phyloP scores from a whole-genome alignment of 2,329 filamentous ascomycete genomes.

The Fusarium multiceps region DNA sequence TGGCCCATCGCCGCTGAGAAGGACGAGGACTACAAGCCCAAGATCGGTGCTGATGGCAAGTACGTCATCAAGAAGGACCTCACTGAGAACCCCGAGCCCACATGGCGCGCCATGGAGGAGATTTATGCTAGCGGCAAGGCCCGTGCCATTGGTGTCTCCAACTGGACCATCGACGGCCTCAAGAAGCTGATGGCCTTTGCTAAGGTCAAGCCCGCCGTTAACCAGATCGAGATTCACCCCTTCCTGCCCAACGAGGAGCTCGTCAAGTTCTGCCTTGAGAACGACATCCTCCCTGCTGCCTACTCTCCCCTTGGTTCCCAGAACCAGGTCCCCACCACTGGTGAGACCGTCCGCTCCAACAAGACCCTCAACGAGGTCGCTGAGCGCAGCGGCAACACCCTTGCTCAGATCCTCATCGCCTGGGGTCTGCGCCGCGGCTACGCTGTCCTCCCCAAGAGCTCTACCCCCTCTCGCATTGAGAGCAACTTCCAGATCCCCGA shows the following conservation, averaged over 20 bases:
- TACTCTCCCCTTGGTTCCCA: constrained; percentile 74
- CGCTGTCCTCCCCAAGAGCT: constrained; percentile 76
- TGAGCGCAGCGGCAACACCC: constrained; percentile 61
- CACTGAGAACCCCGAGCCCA: constrained; percentile 51
- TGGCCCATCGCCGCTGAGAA: constrained; percentile 60
- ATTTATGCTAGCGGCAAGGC: constrained; percentile 57
- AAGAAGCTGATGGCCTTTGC: constrained; percentile 49
- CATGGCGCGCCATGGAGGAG: constrained; percentile 68
- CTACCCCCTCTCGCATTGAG: constrained; percentile 71
- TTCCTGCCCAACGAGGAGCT: constrained; percentile 61
- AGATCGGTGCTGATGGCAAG: constrained; percentile 59
- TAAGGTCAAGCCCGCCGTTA: constrained; percentile 61
- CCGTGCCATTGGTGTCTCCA: constrained; percentile 62
- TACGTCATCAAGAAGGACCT: constrained; percentile 62
- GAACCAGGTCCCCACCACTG: constrained; percentile 44
- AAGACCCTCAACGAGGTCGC: constrained; percentile 62
- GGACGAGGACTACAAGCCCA: constrained; percentile 55
- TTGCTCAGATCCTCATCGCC: constrained; percentile 62
- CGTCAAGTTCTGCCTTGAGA: constrained; percentile 63
- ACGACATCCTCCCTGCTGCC: constrained; percentile 63
- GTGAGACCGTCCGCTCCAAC: constrained; percentile 49
- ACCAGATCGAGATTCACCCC: constrained; percentile 57
- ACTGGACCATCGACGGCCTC: constrained; percentile 59
- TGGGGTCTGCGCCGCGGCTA: constrained; percentile 76
- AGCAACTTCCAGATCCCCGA: constrained; percentile 44